Percentiles rank a stretch among this genome's conserved stretches.
phyloP scores from a whole-genome alignment of 768 basidiomycete genomes.

The Collybiopsis luxurians region DNA sequence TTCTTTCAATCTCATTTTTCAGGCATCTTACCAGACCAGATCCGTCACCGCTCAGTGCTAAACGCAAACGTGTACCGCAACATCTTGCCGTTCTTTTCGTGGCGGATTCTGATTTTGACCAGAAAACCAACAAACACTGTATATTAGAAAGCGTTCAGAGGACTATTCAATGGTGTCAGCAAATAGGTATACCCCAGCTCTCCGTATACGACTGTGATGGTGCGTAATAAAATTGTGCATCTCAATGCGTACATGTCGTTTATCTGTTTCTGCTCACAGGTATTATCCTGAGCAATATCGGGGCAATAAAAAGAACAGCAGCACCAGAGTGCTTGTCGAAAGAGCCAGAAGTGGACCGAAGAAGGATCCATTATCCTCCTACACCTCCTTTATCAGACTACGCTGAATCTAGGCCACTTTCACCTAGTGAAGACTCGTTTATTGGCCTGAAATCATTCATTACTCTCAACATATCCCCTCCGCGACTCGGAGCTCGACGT shows the following conservation, averaged over 20 bases:
- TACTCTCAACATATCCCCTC: conserved; percentile 17
- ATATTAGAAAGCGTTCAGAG: conserved; percentile 54
- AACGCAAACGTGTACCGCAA: conserved; percentile 55
- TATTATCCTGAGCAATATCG: conserved; percentile 26
- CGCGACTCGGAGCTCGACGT: background rate
- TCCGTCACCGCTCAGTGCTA: conserved; percentile 49
- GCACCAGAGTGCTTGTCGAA: conserved; percentile 13
- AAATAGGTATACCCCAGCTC: conserved; percentile 57
- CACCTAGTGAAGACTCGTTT: conserved; percentile 36
- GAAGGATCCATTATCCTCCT: conserved; percentile 59
- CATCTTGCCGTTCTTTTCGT: conserved; percentile 69
- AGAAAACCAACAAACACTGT: conserved; percentile 33
- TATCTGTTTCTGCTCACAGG: background rate
- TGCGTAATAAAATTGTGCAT: conserved; percentile 28
- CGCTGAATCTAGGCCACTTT: conserved; percentile 61
- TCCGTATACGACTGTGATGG: conserved; percentile 75
- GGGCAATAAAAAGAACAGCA: conserved; percentile 28
- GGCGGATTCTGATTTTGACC: conserved; percentile 33
- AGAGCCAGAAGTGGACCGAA: conserved; percentile 18
- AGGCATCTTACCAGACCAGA: conserved; percentile 29
- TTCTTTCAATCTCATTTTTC: conserved; percentile 39
- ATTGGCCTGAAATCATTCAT: conserved; percentile 17
- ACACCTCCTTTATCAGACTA: conserved; percentile 79
- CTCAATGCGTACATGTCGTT: background rate
- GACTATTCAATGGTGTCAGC: conserved; percentile 59